These are phyloP conservation scores for Fusarium longipes DNA, from an alignment of 2,329 filamentous ascomycete genomes.

Conservation along the genomic window DNA sequence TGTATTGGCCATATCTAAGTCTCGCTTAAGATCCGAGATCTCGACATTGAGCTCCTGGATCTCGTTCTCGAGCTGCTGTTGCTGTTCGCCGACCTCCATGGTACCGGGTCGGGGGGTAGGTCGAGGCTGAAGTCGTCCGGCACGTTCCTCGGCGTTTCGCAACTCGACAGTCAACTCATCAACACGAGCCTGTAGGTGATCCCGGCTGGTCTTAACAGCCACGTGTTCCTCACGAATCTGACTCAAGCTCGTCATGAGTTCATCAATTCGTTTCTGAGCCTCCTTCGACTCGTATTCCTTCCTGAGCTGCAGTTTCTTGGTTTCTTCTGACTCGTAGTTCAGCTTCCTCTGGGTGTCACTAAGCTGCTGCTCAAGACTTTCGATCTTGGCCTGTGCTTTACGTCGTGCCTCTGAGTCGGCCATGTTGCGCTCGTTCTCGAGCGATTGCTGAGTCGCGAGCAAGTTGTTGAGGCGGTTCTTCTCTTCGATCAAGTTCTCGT, in stretches of 20 bases:
- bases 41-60: slow-evolving; percentile 86
- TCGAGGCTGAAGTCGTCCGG: slow-evolving; percentile 83
- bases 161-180: slow-evolving; percentile 91
- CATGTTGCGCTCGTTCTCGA: slow-evolving; percentile 92
- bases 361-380: slow-evolving; percentile 83
- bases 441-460: slow-evolving; percentile 83
- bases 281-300: slow-evolving; percentile 93
- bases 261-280: slow-evolving; percentile 90
- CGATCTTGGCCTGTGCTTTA: slow-evolving; percentile 80
- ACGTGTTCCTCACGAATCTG: slow-evolving; percentile 88
- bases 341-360: slow-evolving; percentile 83
- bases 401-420: slow-evolving; percentile 84
- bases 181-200: slow-evolving; percentile 88
- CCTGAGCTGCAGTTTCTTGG: slow-evolving; percentile 82
- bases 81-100: slow-evolving; percentile 56
- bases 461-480: slow-evolving; percentile 84
- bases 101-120: slow-evolving; percentile 71
- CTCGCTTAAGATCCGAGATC: slow-evolving; percentile 85
- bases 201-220: slow-evolving; percentile 84
- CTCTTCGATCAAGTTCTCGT: slow-evolving; percentile 85
- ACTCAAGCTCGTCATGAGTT: slow-evolving; percentile 82
- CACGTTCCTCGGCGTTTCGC: slow-evolving; percentile 87
- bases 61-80: slow-evolving; percentile 66
- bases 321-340: slow-evolving; percentile 83
- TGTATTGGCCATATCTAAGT: slow-evolving; percentile 81